Conservation (phyloP, 257 asterid genomes). For the Solanum clarkiae region DNA sequence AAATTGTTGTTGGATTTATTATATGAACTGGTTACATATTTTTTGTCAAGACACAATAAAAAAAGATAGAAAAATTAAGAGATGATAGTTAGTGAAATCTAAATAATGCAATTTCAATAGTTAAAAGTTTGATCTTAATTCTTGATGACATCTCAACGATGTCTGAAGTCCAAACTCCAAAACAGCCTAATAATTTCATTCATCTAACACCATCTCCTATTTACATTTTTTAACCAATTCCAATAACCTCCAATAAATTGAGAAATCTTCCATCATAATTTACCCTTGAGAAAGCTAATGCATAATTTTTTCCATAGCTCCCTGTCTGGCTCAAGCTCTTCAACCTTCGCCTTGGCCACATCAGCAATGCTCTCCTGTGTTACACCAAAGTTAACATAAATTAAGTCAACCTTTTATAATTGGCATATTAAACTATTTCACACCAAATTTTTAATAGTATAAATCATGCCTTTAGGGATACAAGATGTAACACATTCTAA, state of each 20-base stretch:
- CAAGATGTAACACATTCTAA: not conserved
- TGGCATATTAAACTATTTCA: not conserved
- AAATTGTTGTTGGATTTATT: too few species aligned
- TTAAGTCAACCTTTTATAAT: not conserved
- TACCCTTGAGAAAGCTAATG: slow-evolving; percentile 71
- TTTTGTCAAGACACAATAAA: not conserved
- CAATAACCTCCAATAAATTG: not conserved
- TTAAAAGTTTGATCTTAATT: not conserved
- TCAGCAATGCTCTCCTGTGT: slow-evolving; percentile 48
- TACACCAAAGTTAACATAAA: not conserved
- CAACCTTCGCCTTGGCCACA: slow-evolving; percentile 41
- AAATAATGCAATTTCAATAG: not conserved
- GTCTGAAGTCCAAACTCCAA: not conserved
- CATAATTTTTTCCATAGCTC: slow-evolving; percentile 76
- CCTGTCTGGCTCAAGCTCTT: slow-evolving; percentile 43
- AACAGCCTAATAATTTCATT: not conserved
- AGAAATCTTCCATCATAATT: slow-evolving; percentile 26
- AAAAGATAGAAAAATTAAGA: not conserved
- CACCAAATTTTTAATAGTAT: not conserved
- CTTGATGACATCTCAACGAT: not conserved
- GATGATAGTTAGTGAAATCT: not conserved
- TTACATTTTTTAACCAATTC: slow-evolving; percentile 9
- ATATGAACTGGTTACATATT: not conserved
- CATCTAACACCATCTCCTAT: slow-evolving; percentile 8
- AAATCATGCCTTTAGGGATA: not conserved